Conservation (phyloP, 257 asterid species). For the Knoxia roxburghii region DNA sequence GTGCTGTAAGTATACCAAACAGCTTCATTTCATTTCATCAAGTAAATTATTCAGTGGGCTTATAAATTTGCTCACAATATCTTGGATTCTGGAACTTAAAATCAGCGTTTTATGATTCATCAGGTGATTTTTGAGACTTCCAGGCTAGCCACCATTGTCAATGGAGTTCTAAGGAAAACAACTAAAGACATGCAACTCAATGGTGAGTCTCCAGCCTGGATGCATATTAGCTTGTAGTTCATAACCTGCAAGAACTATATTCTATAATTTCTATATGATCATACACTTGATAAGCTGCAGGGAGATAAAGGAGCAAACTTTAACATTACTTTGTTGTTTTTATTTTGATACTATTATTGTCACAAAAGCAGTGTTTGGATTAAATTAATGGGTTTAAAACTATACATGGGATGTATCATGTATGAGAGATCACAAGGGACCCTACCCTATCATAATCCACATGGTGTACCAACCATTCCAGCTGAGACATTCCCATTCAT, state of each 20-base stretch:
- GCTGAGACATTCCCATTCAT: slow-evolving; percentile 36
- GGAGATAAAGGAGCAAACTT: slow-evolving; percentile 11
- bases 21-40: no score
- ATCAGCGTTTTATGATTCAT: slow-evolving; percentile 16
- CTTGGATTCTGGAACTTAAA: no score
- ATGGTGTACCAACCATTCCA: slow-evolving; percentile 46
- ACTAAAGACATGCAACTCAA: slow-evolving; percentile 43
- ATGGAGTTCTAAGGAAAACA: slow-evolving; percentile 49
- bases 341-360: slow-evolving; percentile 8
- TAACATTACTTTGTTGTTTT: background rate
- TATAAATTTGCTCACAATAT: no score
- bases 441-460: slow-evolving; percentile 40
- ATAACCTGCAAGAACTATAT: no score
- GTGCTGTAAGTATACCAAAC: slow-evolving; percentile 37
- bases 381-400: slow-evolving; percentile 4
- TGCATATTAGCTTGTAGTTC: background rate
- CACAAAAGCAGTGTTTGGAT: no score
- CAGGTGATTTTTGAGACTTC: slow-evolving; percentile 53
- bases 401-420: slow-evolving; percentile 5
- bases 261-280: slow-evolving; percentile 4
- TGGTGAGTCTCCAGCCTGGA: slow-evolving; percentile 26
- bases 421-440: slow-evolving; percentile 23
- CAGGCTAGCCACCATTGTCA: slow-evolving; percentile 42
- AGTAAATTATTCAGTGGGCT: no score
- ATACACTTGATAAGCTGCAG: slow-evolving; percentile 9